Conservation (phyloP, 352 stramenopile species). For the Achlya hypogyna region DNA sequence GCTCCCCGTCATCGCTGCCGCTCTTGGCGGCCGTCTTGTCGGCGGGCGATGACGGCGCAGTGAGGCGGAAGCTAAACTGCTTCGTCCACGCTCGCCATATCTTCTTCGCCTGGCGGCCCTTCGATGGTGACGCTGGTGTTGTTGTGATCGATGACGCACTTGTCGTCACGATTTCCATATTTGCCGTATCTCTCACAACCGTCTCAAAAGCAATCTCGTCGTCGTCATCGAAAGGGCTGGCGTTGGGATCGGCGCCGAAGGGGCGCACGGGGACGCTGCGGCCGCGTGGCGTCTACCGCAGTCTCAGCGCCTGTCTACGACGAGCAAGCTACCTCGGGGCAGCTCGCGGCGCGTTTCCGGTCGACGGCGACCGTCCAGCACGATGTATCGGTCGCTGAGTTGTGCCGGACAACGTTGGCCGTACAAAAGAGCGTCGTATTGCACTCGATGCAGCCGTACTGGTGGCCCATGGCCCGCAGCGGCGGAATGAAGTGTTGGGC, state of each 20-base stretch:
- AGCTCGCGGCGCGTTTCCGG: slow-evolving; percentile 7
- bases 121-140: neutral
- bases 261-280: neutral
- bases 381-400: neutral
- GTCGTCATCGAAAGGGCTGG: neutral
- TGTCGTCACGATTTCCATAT: neutral
- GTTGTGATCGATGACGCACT: neutral
- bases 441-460: slow-evolving; percentile 55
- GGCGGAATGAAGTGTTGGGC: slow-evolving; percentile 48
- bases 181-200: neutral
- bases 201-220: neutral
- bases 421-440: slow-evolving; percentile 52
- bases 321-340: slow-evolving; percentile 1
- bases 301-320: neutral
- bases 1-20: neutral
- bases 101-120: slow-evolving; percentile 5
- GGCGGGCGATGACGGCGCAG: neutral
- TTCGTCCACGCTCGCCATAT: slow-evolving; percentile 1
- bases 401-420: slow-evolving; percentile 38
- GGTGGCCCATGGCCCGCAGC: slow-evolving; percentile 56
- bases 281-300: slow-evolving; percentile 7
- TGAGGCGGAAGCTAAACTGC: slow-evolving; percentile 13
- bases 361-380: slow-evolving; percentile 6
- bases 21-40: neutral
- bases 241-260: neutral